phyloP scores from a whole-genome alignment of 2,329 filamentous ascomycete species.

The Pseudogymnoascus sp. region DNA sequence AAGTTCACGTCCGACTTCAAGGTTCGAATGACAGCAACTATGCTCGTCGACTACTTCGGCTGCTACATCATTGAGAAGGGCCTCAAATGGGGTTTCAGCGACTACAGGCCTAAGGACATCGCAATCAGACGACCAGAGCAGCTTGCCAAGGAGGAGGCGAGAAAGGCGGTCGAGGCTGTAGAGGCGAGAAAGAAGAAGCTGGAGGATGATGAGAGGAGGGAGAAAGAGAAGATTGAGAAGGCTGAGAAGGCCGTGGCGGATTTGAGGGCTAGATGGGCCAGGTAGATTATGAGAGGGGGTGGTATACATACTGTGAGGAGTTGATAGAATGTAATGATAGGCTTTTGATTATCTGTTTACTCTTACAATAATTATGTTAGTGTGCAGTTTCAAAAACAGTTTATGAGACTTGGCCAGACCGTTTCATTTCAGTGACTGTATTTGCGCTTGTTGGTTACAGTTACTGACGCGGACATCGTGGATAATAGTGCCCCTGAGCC shows the following conservation, averaged over 20 bases:
- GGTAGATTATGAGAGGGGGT: background rate
- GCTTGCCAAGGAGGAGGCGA: conserved; percentile 62
- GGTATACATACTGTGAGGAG: background rate
- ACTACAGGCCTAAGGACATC: conserved; percentile 91
- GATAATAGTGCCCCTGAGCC: background rate
- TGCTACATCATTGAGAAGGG: conserved; percentile 84
- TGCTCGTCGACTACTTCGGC: conserved; percentile 78
- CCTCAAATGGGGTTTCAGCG: conserved; percentile 78
- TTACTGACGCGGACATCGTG: background rate
- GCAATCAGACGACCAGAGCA: conserved; percentile 81
- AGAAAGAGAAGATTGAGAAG: conserved; percentile 44
- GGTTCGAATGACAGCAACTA: conserved; percentile 69
- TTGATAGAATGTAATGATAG: conserved; percentile 9
- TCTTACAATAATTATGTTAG: background rate
- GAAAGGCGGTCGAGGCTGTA: conserved; percentile 52
- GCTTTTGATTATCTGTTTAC: background rate
- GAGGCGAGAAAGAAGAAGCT: conserved; percentile 38
- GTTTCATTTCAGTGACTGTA: background rate
- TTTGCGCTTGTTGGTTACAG: background rate
- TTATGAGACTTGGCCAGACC: too few species aligned
- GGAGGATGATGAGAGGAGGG: conserved; percentile 44
- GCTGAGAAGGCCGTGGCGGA: conserved; percentile 51
- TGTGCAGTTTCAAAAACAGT: background rate
- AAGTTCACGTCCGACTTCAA: conserved; percentile 88
- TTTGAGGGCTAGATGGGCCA: conserved; percentile 21